Conservation (phyloP, 371 early-diverging fungal species). For the Circinella umbellata region DNA sequence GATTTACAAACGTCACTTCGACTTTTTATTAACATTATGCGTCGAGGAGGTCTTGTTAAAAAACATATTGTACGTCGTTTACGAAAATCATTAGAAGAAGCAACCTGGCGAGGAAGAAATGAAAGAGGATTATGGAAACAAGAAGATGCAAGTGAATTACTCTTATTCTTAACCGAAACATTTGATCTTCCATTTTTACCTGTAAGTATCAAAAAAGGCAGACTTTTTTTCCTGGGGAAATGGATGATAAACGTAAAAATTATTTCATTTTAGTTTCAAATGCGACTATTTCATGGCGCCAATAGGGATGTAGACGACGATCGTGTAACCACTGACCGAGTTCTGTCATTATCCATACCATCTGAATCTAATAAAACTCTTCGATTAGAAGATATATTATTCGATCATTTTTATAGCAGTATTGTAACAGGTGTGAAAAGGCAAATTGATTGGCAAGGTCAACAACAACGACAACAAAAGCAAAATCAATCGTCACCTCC, state of each 20-base stretch:
- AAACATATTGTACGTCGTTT: slow-evolving; percentile 50
- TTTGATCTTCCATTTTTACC: slow-evolving; percentile 64
- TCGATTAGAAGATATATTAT: slow-evolving; percentile 27
- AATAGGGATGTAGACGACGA: slow-evolving; percentile 56
- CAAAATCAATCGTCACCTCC: slow-evolving; percentile 2
- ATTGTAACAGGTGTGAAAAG: slow-evolving; percentile 41
- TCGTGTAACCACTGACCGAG: slow-evolving; percentile 61
- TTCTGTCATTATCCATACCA: slow-evolving; percentile 55
- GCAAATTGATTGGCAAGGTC: slow-evolving; percentile 25
- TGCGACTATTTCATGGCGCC: slow-evolving; percentile 62
- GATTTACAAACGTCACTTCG: slow-evolving; percentile 54
- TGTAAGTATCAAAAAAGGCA: slow-evolving; percentile 23
- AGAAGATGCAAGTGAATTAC: slow-evolving; percentile 64
- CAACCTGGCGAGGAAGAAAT: slow-evolving; percentile 52
- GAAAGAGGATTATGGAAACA: slow-evolving; percentile 43
- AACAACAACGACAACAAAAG: not conserved
- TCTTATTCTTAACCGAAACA: slow-evolving; percentile 59
- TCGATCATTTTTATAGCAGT: slow-evolving; percentile 42
- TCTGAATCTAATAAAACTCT: slow-evolving; percentile 13
- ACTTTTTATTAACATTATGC: slow-evolving; percentile 60
- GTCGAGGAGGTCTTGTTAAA: slow-evolving; percentile 50
- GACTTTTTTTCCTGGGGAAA: not conserved
- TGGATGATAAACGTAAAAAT: not conserved
- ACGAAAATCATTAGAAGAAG: slow-evolving; percentile 48
- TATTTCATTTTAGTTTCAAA: slow-evolving; percentile 36